A percentile compares a stretch with the other conserved stretches of the same genome.
These are phyloP conservation scores for Buddleja alternifolia DNA, from an alignment of 257 asterid genomes.

Conservation along the genomic window DNA sequence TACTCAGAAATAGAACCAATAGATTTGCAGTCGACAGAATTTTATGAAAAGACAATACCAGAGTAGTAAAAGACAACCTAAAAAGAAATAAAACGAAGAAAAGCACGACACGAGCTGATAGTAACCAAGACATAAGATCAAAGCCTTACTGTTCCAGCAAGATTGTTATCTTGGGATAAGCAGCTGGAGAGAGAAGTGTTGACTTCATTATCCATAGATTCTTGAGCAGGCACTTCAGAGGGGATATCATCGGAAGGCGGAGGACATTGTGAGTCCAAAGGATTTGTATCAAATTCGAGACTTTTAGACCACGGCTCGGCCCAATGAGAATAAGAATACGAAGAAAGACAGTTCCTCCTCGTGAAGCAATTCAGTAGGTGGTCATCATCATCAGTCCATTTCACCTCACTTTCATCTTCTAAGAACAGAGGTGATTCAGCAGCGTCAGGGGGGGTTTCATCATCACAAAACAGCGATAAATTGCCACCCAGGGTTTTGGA, in stretches of 20 bases:
- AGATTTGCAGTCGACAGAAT: background rate
- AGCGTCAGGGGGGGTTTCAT: background rate
- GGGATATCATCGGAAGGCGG: background rate
- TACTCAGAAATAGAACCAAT: background rate
- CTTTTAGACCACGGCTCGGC: slow-evolving; percentile 9
- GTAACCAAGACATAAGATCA: background rate
- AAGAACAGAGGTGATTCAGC: background rate
- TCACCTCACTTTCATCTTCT: slow-evolving; percentile 10
- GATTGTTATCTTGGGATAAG: background rate
- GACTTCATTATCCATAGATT: background rate
- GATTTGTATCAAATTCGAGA: background rate
- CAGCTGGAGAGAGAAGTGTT: background rate
- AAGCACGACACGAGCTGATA: background rate
- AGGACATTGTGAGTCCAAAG: background rate
- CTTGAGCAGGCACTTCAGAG: too few relatives aligned
- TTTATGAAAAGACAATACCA: background rate
- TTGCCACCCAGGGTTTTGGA: slow-evolving; percentile 31
- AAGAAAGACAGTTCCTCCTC: background rate
- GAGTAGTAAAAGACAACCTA: background rate
- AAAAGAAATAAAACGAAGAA: too few relatives aligned
- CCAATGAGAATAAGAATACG: background rate
- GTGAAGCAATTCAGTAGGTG: background rate
- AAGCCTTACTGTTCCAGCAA: background rate
- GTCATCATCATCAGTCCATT: background rate
- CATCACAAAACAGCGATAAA: slow-evolving; percentile 5